Evolutionary conservation across 352 stramenopile genomes (phyloP), one percentile per base, ranked within the genome.

Genomic region (Aphanomyces invadans): DNA sequence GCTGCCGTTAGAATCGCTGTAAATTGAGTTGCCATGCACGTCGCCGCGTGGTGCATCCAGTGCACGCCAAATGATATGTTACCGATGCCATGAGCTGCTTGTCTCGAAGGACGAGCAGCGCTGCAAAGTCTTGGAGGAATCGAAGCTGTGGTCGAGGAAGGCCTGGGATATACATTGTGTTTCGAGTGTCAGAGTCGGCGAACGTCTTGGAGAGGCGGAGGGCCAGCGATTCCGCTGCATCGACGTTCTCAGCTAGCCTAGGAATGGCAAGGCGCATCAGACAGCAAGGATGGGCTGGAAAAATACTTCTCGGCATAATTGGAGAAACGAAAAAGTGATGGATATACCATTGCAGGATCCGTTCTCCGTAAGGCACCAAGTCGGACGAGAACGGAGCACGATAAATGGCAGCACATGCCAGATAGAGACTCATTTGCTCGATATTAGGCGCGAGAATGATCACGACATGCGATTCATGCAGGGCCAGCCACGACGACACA

Each of bases 381-480:
- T 67, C 60, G 11, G 60, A 57, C 11, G 7, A 15, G 36, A 67
- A 67, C 25, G 60, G 60, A 19, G 60, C 39, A 23, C 80, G 82
- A 53, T 95, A 95, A 0, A 95, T 68, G 36, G 86, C 84, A 49
- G 82, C 92, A 64, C 86, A 95, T 0, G 86, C 91, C n/a, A 84
- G 78, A 73, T 91, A 95, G 3, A 95, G 79, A 62, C 82, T 92
- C 76, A 92, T 89, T 64, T 95, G 86, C 38, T 95, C 83, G 44
- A 92, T 90, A 68, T 89, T 92, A 0, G 86, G 86, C 0, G 86
- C 83, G 9, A 95, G 67, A 31, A 95, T 71, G 48, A 95, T 85
- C 12, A 81, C 84, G 31, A 92, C 82, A 48, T 93, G 91, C 28
- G 71, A 77, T 1, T 78, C 71, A 7, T 88, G 89, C 23, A 92